phyloP scores from a whole-genome alignment of 176 grass and related monocot genomes.

The Hyparrhenia diplandra region DNA sequence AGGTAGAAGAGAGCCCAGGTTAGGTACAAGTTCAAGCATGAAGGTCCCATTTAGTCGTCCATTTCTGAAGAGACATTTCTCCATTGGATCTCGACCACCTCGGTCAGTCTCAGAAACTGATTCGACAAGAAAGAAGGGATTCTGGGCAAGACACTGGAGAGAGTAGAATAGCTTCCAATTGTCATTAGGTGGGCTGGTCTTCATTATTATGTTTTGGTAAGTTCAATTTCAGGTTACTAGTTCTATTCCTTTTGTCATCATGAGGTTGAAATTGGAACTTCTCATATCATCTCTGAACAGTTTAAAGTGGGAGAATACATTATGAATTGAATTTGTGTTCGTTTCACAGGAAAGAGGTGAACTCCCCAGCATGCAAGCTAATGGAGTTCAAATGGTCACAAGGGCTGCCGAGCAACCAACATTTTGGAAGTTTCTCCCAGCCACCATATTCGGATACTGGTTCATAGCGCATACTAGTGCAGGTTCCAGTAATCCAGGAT shows the following conservation, averaged over 20 bases:
- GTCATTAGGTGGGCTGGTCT: slow-evolving; percentile 27
- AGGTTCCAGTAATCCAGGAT: background rate
- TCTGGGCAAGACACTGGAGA: slow-evolving; percentile 64
- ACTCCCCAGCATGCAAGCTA: slow-evolving; percentile 17
- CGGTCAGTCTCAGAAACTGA: slow-evolving; percentile 34
- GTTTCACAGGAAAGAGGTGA: slow-evolving; percentile 7
- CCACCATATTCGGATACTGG: background rate
- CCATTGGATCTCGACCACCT: slow-evolving; percentile 46
- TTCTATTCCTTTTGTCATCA: background rate
- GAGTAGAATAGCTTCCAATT: slow-evolving; percentile 35
- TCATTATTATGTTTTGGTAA: background rate
- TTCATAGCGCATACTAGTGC: background rate
- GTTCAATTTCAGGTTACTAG: background rate
- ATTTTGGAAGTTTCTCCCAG: slow-evolving; percentile 16
- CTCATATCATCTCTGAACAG: background rate
- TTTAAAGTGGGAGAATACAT: background rate
- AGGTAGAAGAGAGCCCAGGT: slow-evolving; percentile 27
- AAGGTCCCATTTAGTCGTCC: slow-evolving; percentile 56
- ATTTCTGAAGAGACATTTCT: slow-evolving; percentile 73
- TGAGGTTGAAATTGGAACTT: background rate
- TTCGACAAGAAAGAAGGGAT: slow-evolving; percentile 63
- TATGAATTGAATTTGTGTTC: background rate
- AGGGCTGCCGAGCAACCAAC: background rate
- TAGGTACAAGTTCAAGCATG: slow-evolving; percentile 54
- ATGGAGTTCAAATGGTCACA: background rate